Conservation (phyloP, 352 stramenopile species). For the Globisporangium uncinulatum region DNA sequence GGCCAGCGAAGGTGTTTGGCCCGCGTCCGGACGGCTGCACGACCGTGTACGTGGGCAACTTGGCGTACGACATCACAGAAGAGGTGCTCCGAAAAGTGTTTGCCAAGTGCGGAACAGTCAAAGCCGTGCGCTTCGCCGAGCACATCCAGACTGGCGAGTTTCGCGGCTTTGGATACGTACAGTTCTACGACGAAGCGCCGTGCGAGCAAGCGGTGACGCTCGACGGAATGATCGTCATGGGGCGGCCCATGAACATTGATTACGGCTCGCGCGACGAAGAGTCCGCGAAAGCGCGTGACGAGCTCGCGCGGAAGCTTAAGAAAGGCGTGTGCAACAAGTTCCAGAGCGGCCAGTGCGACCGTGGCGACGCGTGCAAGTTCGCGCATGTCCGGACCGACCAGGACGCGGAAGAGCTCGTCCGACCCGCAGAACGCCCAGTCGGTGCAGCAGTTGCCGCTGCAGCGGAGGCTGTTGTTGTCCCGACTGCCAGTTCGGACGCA, state of each 20-base stretch:
- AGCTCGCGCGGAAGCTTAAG: slow-evolving; percentile 70
- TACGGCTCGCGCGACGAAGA: slow-evolving; percentile 68
- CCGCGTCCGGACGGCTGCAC: slow-evolving; percentile 81
- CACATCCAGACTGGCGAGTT: slow-evolving; percentile 86
- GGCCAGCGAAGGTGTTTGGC: slow-evolving; percentile 46
- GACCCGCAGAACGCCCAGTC: slow-evolving; percentile 25
- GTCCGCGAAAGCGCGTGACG: slow-evolving; percentile 60
- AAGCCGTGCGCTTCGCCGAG: slow-evolving; percentile 77
- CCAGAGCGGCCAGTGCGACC: slow-evolving; percentile 50
- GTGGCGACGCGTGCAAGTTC: slow-evolving; percentile 65
- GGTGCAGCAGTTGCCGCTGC: slow-evolving; percentile 18
- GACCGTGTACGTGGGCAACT: slow-evolving; percentile 94
- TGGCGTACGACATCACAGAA: slow-evolving; percentile 93
- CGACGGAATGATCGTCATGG: slow-evolving; percentile 81
- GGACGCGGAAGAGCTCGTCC: slow-evolving; percentile 43
- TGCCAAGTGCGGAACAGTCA: slow-evolving; percentile 66
- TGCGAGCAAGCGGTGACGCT: slow-evolving; percentile 82
- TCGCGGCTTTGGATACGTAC: slow-evolving; percentile 85
- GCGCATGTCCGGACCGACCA: slow-evolving; percentile 61
- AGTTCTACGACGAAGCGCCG: slow-evolving; percentile 89
- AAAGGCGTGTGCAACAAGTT: slow-evolving; percentile 75
- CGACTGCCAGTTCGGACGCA: slow-evolving; percentile 25
- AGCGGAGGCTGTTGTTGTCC: slow-evolving; percentile 7
- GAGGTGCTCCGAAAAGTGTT: slow-evolving; percentile 85
- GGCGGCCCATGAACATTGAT: slow-evolving; percentile 77